Percentiles rank a stretch among this genome's conserved stretches.
phyloP scores from a whole-genome alignment of 169 alveolate genomes.

The Cryptosporidium tyzzeri region DNA sequence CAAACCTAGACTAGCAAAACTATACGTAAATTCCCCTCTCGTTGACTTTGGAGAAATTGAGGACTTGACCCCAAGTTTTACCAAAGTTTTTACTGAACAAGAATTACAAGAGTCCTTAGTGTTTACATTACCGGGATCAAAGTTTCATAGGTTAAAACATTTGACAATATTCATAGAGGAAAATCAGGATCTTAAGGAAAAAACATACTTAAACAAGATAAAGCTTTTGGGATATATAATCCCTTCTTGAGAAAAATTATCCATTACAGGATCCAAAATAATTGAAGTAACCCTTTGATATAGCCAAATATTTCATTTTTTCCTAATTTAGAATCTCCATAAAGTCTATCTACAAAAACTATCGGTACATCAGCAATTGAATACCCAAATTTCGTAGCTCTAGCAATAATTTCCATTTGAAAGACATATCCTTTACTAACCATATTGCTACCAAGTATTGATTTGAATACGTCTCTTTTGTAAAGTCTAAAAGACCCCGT shows the following conservation, averaged over 20 bases:
- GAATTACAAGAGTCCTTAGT: conserved; percentile 13
- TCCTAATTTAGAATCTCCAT: conserved; percentile 96
- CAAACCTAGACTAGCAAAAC: conserved; percentile 39
- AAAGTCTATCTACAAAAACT: conserved; percentile 95
- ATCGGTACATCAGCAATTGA: conserved; percentile 96
- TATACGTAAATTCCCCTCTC: conserved; percentile 54
- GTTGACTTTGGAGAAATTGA: conserved; percentile 62
- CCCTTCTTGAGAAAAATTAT: conserved; percentile 56
- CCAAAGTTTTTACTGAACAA: conserved; percentile 21
- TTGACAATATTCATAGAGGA: conserved; percentile 65
- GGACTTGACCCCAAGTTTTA: conserved; percentile 48
- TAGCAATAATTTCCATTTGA: conserved; percentile 96
- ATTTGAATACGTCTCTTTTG: conserved; percentile 89
- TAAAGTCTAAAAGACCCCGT: conserved; percentile 97
- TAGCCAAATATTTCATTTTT: conserved; percentile 91
- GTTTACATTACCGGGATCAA: conserved; percentile 54
- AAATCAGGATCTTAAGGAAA: conserved; percentile 48
- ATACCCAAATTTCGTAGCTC: conserved; percentile 91
- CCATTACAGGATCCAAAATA: conserved; percentile 85
- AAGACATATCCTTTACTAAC: conserved; percentile 94
- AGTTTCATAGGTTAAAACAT: conserved; percentile 64
- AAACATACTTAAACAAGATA: conserved; percentile 51
- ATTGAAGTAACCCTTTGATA: conserved; percentile 89
- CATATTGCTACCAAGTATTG: conserved; percentile 83
- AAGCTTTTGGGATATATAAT: conserved; percentile 30